A percentile compares a stretch with the other conserved stretches of the same genome.
Evolutionary conservation across 2,329 filamentous ascomycete species (phyloP).

Genomic region (Fusarium mangiferae): DNA sequence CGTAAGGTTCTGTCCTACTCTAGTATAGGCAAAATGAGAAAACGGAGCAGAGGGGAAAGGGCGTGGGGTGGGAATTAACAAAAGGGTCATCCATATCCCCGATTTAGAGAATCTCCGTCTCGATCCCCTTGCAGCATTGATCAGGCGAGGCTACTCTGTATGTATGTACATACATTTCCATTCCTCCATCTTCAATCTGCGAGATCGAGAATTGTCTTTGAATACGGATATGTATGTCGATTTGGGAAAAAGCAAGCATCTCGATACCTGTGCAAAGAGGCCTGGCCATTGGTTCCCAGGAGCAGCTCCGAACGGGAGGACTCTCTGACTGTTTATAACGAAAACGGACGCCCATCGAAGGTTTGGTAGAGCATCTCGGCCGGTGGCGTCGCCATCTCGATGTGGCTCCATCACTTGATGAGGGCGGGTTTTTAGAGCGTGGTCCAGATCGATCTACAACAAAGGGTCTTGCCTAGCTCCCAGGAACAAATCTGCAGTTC

Average conservation of each 20-base stretch:
- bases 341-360: conserved; percentile 33
- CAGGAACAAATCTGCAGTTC: background rate
- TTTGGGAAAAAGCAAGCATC: conserved; percentile 7
- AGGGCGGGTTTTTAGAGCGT: background rate
- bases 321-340: background rate
- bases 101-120: background rate
- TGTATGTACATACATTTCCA: background rate
- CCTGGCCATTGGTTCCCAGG: background rate
- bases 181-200: background rate
- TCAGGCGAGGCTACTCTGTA: background rate
- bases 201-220: conserved; percentile 1
- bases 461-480: conserved; percentile 1
- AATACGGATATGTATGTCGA: background rate
- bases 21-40: background rate
- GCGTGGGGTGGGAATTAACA: background rate
- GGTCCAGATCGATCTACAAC: conserved; percentile 32
- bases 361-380: conserved; percentile 36
- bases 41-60: background rate
- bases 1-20: background rate
- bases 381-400: conserved; percentile 40
- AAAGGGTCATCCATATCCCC: background rate
- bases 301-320: background rate
- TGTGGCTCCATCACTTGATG: conserved; percentile 23
- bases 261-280: conserved; percentile 17
- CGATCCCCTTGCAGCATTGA: conserved; percentile 22